Evolutionary conservation across 495 filamentous ascomycete species (phyloP).

Genomic region (Talaromyces trachyspermus): DNA sequence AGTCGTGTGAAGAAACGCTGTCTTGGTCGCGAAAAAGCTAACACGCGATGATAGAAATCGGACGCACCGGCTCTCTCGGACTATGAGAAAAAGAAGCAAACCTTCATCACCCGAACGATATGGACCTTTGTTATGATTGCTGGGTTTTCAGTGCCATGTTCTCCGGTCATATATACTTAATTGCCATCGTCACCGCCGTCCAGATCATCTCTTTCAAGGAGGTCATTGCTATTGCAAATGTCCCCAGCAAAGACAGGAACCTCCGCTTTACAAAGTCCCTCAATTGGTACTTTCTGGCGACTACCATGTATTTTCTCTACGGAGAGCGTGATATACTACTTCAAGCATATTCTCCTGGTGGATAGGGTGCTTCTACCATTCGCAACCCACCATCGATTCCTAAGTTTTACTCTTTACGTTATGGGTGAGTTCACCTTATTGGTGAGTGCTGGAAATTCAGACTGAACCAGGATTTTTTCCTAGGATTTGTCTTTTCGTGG

Average conservation of each 20-base stretch:
- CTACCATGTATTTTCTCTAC: conserved; percentile 98
- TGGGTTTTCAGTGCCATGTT: conserved; percentile 86
- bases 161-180: conserved; percentile 93
- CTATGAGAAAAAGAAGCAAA: conserved; percentile 97
- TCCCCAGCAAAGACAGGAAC: conserved; percentile 83
- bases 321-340: conserved; percentile 99
- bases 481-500: conserved; percentile 99
- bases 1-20: conserved; percentile 3
- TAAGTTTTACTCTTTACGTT: conserved; percentile 95
- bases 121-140: conserved; percentile 98
- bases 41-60: conserved; percentile 29
- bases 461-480: conserved; percentile 9
- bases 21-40: conserved; percentile 9
- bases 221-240: conserved; percentile 95
- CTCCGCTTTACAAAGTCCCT: conserved; percentile 89
- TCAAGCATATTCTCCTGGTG: conserved; percentile 96
- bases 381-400: conserved; percentile 96
- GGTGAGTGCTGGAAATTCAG: too few species aligned
- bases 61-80: conserved; percentile 52
- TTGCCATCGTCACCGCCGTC: conserved; percentile 81
- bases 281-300: conserved; percentile 99
- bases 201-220: conserved; percentile 99
- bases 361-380: conserved; percentile 87
- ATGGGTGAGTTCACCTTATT: conserved; percentile 84
- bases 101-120: conserved; percentile 94